phyloP scores from a whole-genome alignment of 2,329 filamentous ascomycete genomes.

The Xylaria sp. region DNA sequence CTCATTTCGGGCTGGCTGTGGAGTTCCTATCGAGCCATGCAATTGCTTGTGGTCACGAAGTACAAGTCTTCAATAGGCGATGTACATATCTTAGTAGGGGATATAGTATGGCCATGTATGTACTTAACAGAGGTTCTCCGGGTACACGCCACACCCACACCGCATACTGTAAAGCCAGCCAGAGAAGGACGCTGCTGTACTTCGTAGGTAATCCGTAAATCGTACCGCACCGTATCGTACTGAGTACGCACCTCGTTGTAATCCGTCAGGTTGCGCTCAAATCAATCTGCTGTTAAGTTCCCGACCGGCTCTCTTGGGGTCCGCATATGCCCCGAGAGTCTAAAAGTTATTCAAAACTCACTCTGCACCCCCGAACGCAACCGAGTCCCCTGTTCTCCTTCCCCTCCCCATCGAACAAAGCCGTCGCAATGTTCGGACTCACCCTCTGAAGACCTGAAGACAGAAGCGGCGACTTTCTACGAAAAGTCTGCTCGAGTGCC shows the following conservation, averaged over 20 bases:
- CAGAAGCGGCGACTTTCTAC: conserved; percentile 41
- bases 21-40: not conserved
- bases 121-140: not conserved
- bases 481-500: conserved; percentile 48
- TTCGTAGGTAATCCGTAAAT: too few relatives aligned
- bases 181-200: too few relatives aligned
- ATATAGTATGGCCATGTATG: not conserved
- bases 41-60: not conserved
- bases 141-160: not conserved
- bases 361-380: conserved; percentile 30
- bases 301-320: conserved; percentile 21
- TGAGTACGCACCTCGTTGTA: conserved; percentile 9
- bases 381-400: conserved; percentile 34
- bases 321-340: conserved; percentile 17
- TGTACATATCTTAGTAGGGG: not conserved
- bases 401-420: conserved; percentile 42
- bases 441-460: conserved; percentile 45
- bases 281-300: conserved; percentile 9
- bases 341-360: conserved; percentile 32
- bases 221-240: not conserved
- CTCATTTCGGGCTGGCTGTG: not conserved
- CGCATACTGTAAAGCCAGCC: not conserved
- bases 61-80: not conserved
- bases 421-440: conserved; percentile 50
- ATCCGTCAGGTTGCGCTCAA: not conserved